Percentiles rank a stretch among this genome's conserved stretches.
These are phyloP conservation scores for Fusarium compactum DNA, from an alignment of 2,329 filamentous ascomycete species.

Conservation along the genomic window DNA sequence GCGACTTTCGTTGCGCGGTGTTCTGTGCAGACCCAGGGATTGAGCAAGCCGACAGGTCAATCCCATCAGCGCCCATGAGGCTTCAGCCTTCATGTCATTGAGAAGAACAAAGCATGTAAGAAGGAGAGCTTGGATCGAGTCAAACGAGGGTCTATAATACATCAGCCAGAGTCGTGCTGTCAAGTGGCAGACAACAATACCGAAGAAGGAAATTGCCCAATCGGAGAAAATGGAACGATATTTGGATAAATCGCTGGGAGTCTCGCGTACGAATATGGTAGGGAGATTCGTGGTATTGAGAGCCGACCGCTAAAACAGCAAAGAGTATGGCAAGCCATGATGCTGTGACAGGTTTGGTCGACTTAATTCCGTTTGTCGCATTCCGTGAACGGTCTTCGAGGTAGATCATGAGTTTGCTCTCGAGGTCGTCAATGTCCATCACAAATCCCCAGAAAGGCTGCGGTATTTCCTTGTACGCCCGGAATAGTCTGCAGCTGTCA, in stretches of 20 bases:
- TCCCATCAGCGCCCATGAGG: conserved; percentile 73
- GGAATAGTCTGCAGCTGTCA: conserved; percentile 64
- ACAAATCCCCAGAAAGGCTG: conserved; percentile 77
- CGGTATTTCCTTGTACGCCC: conserved; percentile 74
- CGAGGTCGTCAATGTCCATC: conserved; percentile 74
- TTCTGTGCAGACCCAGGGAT: conserved; percentile 70
- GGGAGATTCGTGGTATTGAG: conserved; percentile 74
- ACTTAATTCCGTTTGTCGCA: conserved; percentile 60
- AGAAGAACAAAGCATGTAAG: conserved; percentile 73
- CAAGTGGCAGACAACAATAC: conserved; percentile 48
- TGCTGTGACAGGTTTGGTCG: conserved; percentile 67
- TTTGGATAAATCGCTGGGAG: conserved; percentile 71
- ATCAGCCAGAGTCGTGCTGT: conserved; percentile 10
- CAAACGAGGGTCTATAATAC: conserved; percentile 66
- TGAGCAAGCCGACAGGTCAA: conserved; percentile 74
- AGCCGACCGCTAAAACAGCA: conserved; percentile 73
- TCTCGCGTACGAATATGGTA: conserved; percentile 71
- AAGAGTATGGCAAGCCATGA: conserved; percentile 76
- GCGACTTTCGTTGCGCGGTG: conserved; percentile 58
- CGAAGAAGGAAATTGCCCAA: conserved; percentile 73
- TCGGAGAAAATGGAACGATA: conserved; percentile 73
- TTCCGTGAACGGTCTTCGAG: conserved; percentile 72
- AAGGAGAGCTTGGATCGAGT: conserved; percentile 73
- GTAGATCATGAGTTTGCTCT: conserved; percentile 73
- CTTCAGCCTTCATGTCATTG: conserved; percentile 78